Base-by-base conservation (phyloP, 352 stramenopile species). In the Pythium guiyangense region DNA sequence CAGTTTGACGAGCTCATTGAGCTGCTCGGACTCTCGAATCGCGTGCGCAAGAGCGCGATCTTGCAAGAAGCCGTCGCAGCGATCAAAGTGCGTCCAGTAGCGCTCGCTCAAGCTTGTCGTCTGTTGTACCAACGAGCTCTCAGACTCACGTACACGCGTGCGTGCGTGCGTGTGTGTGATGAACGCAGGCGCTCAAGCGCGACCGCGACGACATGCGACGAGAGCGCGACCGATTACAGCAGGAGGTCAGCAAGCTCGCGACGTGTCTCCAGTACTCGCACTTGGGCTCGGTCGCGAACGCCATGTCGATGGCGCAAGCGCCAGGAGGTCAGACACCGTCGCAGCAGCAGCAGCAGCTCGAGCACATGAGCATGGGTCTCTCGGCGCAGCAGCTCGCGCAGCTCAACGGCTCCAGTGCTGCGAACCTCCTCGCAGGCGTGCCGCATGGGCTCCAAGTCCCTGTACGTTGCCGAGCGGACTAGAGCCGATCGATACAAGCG, bases 1-100 rank as follows among this genome's bases (percentile, higher is more conserved):
- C 57, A 88, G 80, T 88, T 91, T 71, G 80, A 91, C 49, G 78
- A 88, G 46, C 70, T 91, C 11, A 69, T 85, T 27, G 72, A 80
- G 11, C 54, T 91, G 27, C 56, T 91, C 10, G 78, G 80, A 22
- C 69, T 91, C 4, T 88, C 77, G 12, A 86, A 84, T 57, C 77
- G 79, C n/a, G 74, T 89, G 15, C 74, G 77, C 20, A 91, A 91
- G 69, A 88, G 80, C 54, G 66, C 72, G 10, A 84, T 91, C 48
- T 64, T 91, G 49, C 76, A 88, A 35, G 80, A 91, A 60, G 80
- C 80, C 29, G 73, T 88, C 14, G 79, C 65, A 18, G 64, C 67
- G 27, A 91, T 91, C 58, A 91, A 86, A 42, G 65, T 72, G 42
- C 26, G 52, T 52, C 14, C 9, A 17, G 2, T 51, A 22, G 15